These are phyloP conservation scores for Talaromyces borbonicus DNA, from an alignment of 495 filamentous ascomycete genomes.

Conservation along the genomic window DNA sequence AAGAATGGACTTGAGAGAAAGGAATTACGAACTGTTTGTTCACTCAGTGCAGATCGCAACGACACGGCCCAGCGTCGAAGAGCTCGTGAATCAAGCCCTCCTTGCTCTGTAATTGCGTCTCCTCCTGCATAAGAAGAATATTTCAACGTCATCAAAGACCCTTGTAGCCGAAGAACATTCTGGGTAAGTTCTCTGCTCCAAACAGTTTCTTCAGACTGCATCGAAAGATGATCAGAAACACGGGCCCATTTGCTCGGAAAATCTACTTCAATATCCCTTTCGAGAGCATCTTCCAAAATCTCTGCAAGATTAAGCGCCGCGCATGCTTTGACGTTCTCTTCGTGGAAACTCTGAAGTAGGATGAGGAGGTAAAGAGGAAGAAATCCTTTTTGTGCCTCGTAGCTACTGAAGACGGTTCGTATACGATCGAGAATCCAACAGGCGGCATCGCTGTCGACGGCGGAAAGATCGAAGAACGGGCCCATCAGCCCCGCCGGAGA, in stretches of 20 bases:
- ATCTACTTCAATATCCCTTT: neutral
- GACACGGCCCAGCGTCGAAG: constrained; percentile 23
- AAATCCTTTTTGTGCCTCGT: constrained; percentile 13
- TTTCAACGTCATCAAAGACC: constrained; percentile 48
- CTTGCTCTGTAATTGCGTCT: neutral
- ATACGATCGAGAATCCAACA: constrained; percentile 30
- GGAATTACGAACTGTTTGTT: constrained; percentile 30
- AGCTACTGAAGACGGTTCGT: constrained; percentile 15
- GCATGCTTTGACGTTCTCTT: constrained; percentile 21
- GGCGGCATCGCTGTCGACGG: constrained; percentile 29
- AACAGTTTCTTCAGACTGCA: constrained; percentile 8
- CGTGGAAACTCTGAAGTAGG: constrained; percentile 17
- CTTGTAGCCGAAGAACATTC: constrained; percentile 36
- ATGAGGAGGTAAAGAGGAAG: constrained; percentile 24
- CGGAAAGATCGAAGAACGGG: constrained; percentile 19
- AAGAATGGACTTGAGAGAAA: neutral
- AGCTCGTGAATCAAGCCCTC: constrained; percentile 10
- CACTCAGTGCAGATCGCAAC: constrained; percentile 28
- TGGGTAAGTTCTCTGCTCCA: constrained; percentile 37
- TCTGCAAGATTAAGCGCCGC: constrained; percentile 28
- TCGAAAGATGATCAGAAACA: constrained; percentile 1
- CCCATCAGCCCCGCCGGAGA: constrained; percentile 10
- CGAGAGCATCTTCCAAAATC: constrained; percentile 16
- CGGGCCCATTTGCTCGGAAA: constrained; percentile 6
- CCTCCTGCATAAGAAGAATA: constrained; percentile 31